A percentile compares a stretch with the other conserved stretches of the same genome.
phyloP scores from a whole-genome alignment of 2,329 filamentous ascomycete species.

The Neopestalotiopsis clavispora region DNA sequence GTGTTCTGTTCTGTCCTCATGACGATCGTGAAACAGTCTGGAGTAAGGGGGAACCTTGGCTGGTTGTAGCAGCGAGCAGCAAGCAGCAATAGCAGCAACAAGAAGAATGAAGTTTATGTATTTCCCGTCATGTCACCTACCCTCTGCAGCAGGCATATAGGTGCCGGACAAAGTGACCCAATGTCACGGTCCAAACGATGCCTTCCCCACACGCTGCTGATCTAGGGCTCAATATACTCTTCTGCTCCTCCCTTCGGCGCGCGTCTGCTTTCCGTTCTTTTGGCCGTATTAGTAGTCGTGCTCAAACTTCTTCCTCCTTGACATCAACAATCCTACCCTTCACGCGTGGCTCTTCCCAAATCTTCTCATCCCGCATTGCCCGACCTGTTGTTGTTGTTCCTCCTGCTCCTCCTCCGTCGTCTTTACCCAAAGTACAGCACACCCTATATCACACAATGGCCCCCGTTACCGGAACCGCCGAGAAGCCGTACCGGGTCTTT shows the following conservation, averaged over 20 bases:
- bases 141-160: not conserved
- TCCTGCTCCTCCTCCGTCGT: not conserved
- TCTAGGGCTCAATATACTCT: conserved; percentile 7
- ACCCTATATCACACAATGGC: not conserved
- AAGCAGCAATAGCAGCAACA: not conserved
- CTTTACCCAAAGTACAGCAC: not conserved
- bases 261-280: conserved; percentile 1
- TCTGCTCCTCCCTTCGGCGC: conserved; percentile 12
- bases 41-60: not conserved
- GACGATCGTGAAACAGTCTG: not conserved
- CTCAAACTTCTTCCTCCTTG: not conserved
- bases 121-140: conserved; percentile 10
- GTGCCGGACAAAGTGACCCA: conserved; percentile 6
- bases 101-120: not conserved
- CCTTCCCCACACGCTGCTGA: conserved; percentile 7
- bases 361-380: conserved; percentile 11
- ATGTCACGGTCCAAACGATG: conserved; percentile 11
- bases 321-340: not conserved
- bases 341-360: conserved; percentile 12
- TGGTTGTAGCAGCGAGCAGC: not conserved
- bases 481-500: conserved; percentile 58
- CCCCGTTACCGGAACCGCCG: conserved; percentile 11
- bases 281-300: not conserved
- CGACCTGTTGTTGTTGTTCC: not conserved
- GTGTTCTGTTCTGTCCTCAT: not conserved